Conservation (phyloP, 805 yeast species). For the Zygosaccharomyces lentus region DNA sequence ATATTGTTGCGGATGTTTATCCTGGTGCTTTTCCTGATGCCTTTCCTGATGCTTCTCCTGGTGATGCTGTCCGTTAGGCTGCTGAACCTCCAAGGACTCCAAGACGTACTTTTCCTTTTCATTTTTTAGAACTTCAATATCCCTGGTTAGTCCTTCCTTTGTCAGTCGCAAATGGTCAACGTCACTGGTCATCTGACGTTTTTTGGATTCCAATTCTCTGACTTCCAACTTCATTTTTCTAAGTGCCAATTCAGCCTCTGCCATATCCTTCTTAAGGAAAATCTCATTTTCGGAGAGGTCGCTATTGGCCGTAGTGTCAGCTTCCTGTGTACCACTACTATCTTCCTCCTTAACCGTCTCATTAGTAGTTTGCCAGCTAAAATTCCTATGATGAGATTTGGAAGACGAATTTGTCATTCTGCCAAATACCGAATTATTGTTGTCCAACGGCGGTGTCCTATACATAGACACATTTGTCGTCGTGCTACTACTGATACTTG, state of each 20-base stretch:
- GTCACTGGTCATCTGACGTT: slow-evolving; percentile 45
- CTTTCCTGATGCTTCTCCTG: not conserved
- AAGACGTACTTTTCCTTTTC: slow-evolving; percentile 14
- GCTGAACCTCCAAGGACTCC: slow-evolving; percentile 15
- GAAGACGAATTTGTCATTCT: slow-evolving; percentile 13
- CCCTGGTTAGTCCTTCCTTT: slow-evolving; percentile 45
- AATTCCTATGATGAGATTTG: slow-evolving; percentile 10
- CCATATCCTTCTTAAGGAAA: slow-evolving; percentile 21
- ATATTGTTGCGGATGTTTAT: slow-evolving; percentile 2
- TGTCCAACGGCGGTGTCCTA: slow-evolving; percentile 25
- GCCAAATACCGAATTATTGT: slow-evolving; percentile 11
- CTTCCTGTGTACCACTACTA: not conserved
- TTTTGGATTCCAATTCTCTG: slow-evolving; percentile 39
- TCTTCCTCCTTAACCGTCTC: slow-evolving; percentile 10
- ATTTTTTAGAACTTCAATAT: slow-evolving; percentile 37
- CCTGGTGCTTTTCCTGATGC: not conserved
- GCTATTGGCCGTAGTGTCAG: not conserved
- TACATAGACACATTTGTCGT: slow-evolving; percentile 23
- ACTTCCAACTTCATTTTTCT: slow-evolving; percentile 42
- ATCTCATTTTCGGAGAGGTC: slow-evolving; percentile 12
- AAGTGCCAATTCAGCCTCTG: slow-evolving; percentile 35
- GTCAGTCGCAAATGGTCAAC: slow-evolving; percentile 46
- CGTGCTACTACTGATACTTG: slow-evolving; percentile 10
- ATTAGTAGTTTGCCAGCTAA: slow-evolving; percentile 15
- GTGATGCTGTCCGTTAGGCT: not conserved